Evolutionary conservation across 352 stramenopile species (phyloP).

Genomic region (Globisporangium cederbergense): DNA sequence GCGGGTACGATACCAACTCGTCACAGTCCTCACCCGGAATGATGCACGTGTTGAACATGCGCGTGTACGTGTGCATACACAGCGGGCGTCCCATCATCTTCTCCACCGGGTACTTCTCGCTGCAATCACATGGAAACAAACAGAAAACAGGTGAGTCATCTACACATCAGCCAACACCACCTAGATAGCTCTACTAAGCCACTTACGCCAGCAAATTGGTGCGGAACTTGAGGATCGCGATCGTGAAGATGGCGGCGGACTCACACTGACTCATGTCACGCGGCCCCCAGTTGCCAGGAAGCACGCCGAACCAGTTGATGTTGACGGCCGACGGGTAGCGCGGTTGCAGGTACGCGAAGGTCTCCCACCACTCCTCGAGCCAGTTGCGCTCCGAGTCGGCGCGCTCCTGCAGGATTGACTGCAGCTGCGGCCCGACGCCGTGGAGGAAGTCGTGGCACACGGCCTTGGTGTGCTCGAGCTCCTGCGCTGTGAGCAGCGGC

Average conservation of each 20-base stretch:
- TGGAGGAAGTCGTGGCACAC: constrained; percentile 90
- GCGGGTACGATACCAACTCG: constrained; percentile 86
- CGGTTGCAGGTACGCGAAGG: constrained; percentile 93
- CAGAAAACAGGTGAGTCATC: constrained; percentile 6
- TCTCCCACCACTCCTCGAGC: constrained; percentile 96
- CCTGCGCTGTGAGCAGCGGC: constrained; percentile 78
- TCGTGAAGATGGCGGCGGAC: constrained; percentile 80
- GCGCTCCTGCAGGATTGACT: constrained; percentile 85
- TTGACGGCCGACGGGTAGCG: constrained; percentile 95
- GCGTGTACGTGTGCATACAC: constrained; percentile 93
- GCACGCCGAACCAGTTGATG: constrained; percentile 97
- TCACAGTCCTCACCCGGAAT: constrained; percentile 90
- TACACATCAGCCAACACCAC: neutral
- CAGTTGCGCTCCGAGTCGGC: constrained; percentile 85
- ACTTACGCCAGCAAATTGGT: constrained; percentile 86
- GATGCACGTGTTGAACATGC: constrained; percentile 96
- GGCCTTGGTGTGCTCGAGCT: constrained; percentile 90
- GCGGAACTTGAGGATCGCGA: constrained; percentile 90
- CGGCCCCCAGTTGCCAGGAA: constrained; percentile 90
- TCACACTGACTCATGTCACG: constrained; percentile 91
- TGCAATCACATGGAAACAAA: constrained; percentile 20
- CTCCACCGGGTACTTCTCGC: constrained; percentile 89
- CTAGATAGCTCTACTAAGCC: neutral
- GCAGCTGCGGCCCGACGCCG: constrained; percentile 86
- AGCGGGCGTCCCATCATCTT: constrained; percentile 92